phyloP scores from a whole-genome alignment of 2,329 filamentous ascomycete species.

The Beauveria brongniartii region DNA sequence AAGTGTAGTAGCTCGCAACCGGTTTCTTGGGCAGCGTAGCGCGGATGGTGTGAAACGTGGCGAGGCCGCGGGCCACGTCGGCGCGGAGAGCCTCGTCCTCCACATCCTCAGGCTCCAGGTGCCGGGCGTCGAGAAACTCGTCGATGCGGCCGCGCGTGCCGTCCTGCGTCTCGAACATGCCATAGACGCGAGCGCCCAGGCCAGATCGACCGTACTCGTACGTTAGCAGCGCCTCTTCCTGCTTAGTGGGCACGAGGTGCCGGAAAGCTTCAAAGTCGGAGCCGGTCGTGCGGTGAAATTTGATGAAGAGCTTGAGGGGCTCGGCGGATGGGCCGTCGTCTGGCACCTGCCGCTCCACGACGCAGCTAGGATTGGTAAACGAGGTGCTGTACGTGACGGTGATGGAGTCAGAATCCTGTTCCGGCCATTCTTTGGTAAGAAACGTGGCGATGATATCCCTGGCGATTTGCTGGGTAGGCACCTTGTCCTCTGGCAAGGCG shows the following conservation, averaged over 20 bases:
- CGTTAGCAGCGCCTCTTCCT: constrained; percentile 11
- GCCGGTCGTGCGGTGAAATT: constrained; percentile 9
- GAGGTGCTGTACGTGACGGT: constrained; percentile 7
- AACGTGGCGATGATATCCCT: constrained; percentile 13
- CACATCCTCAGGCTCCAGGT: constrained; percentile 14
- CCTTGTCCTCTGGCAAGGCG: constrained; percentile 8
- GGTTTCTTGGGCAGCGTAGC: neutral
- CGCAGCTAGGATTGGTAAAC: constrained; percentile 12
- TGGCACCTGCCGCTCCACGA: constrained; percentile 8
- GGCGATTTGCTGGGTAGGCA: constrained; percentile 9
- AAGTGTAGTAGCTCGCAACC: constrained; percentile 10
- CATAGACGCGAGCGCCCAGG: constrained; percentile 13
- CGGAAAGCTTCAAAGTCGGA: constrained; percentile 7
- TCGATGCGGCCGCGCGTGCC: constrained; percentile 14
- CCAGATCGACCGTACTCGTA: constrained; percentile 12
- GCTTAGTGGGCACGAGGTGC: constrained; percentile 13
- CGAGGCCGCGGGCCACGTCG: constrained; percentile 12
- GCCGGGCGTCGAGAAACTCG: constrained; percentile 14
- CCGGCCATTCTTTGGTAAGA: constrained; percentile 13
- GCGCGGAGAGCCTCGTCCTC: constrained; percentile 12
- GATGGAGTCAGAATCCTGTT: constrained; percentile 9
- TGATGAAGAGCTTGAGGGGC: constrained; percentile 16
- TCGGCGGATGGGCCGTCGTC: neutral
- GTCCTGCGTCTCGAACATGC: constrained; percentile 14
- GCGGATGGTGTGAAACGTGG: constrained; percentile 11